Conservation (phyloP, 768 basidiomycete species). For the Saitozyma podzolica region DNA sequence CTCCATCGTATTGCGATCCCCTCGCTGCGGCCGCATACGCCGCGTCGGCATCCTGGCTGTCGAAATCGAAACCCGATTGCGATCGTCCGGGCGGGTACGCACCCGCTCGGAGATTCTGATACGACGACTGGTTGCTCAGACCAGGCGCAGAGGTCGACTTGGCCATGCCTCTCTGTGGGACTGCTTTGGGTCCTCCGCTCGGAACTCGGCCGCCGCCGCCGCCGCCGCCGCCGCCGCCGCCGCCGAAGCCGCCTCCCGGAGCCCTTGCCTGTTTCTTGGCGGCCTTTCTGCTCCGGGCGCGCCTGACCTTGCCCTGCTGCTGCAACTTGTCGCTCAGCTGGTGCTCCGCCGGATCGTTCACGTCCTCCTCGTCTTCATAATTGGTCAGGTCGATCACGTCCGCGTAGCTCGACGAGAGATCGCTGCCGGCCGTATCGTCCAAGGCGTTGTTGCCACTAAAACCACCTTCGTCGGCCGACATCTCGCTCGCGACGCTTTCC, state of each 20-base stretch:
- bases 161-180: no score
- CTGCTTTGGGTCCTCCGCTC: no score
- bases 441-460: neutral
- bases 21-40: constrained; percentile 8
- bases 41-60: neutral
- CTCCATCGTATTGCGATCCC: constrained; percentile 1
- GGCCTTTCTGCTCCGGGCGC: constrained; percentile 56
- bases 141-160: no score
- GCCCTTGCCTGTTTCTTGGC: neutral
- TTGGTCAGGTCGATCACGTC: constrained; percentile 67
- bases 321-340: constrained; percentile 59
- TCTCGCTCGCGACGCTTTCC: constrained; percentile 32
- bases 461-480: constrained; percentile 27
- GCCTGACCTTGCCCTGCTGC: constrained; percentile 65
- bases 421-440: constrained; percentile 18
- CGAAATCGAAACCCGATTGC: no score
- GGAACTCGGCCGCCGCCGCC: no score
- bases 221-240: no score
- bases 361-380: constrained; percentile 72
- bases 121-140: no score
- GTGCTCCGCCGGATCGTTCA: constrained; percentile 62
- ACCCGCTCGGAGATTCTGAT: no score
- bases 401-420: constrained; percentile 21
- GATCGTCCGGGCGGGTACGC: no score
- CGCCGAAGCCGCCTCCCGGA: no score